These are phyloP conservation scores for Lathyrus tuberosus DNA, from an alignment of 306 rosid species.

Conservation along the genomic window DNA sequence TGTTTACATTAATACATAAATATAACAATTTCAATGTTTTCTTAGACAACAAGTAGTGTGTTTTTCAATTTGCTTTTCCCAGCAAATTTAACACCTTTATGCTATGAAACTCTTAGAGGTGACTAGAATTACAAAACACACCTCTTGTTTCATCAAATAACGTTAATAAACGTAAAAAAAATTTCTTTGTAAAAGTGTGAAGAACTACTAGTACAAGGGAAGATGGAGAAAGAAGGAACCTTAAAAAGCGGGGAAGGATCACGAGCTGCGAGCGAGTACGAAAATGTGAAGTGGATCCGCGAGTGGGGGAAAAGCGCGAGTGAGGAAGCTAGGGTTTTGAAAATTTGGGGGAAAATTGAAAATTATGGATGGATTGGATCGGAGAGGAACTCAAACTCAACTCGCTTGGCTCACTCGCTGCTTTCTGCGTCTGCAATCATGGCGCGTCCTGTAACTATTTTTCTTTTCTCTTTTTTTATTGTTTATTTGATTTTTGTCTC, in stretches of 20 bases:
- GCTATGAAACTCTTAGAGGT: slow-evolving; percentile 2
- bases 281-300: slow-evolving; percentile 40
- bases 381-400: slow-evolving; percentile 42
- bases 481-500: not conserved
- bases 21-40: not conserved
- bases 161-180: not conserved
- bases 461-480: not conserved
- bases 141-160: not conserved
- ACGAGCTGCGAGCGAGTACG: slow-evolving; percentile 34
- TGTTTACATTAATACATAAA: too few species aligned
- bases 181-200: not conserved
- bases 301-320: slow-evolving; percentile 57
- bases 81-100: slow-evolving; percentile 7
- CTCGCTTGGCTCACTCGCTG: slow-evolving; percentile 59
- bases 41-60: slow-evolving; percentile 29
- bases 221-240: slow-evolving; percentile 30
- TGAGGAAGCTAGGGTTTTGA: slow-evolving; percentile 54
- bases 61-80: not conserved
- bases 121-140: slow-evolving; percentile 26
- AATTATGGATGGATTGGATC: slow-evolving; percentile 41
- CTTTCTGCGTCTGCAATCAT: slow-evolving; percentile 37
- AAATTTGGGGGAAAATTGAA: slow-evolving; percentile 45
- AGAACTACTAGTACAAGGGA: not conserved
- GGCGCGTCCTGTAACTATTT: slow-evolving; percentile 46
- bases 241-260: slow-evolving; percentile 43